These are phyloP conservation scores for Forsythia suspensa DNA, from an alignment of 257 asterid genomes.

Conservation along the genomic window DNA sequence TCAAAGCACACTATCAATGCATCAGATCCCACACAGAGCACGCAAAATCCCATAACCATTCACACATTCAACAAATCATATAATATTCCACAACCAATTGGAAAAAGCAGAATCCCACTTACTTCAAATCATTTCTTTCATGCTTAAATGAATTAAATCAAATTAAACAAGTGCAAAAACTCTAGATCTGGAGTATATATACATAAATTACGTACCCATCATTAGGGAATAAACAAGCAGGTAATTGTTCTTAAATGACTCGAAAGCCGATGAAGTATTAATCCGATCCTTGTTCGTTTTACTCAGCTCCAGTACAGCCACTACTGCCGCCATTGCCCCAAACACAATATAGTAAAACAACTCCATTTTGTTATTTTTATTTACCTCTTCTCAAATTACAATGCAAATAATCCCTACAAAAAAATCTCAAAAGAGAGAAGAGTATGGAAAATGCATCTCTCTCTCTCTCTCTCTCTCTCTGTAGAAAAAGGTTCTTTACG, in stretches of 20 bases:
- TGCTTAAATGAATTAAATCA: neutral
- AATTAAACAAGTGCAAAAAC: neutral
- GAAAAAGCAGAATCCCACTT: constrained; percentile 12
- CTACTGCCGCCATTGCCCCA: constrained; percentile 55
- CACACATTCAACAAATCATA: neutral
- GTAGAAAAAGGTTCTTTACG: neutral
- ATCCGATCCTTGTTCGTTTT: constrained; percentile 62
- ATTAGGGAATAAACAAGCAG: constrained; percentile 69
- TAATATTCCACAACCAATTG: constrained; percentile 6
- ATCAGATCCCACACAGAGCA: constrained; percentile 13
- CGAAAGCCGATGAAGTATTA: constrained; percentile 51
- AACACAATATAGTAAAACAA: constrained; percentile 57
- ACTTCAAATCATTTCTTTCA: neutral
- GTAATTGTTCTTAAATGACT: constrained; percentile 64
- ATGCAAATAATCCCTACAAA: neutral
- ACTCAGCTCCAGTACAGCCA: constrained; percentile 60
- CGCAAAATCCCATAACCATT: no score
- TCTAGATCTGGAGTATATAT: constrained; percentile 32
- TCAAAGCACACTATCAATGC: constrained; percentile 1
- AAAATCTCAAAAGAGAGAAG: constrained; percentile 13
- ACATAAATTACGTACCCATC: constrained; percentile 54
- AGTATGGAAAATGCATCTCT: constrained; percentile 13
- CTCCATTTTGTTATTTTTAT: constrained; percentile 39
- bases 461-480: neutral
- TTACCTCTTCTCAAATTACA: neutral